Evolutionary conservation across 768 basidiomycete genomes (phyloP).

Genomic region (Suillus fuscotomentosus): DNA sequence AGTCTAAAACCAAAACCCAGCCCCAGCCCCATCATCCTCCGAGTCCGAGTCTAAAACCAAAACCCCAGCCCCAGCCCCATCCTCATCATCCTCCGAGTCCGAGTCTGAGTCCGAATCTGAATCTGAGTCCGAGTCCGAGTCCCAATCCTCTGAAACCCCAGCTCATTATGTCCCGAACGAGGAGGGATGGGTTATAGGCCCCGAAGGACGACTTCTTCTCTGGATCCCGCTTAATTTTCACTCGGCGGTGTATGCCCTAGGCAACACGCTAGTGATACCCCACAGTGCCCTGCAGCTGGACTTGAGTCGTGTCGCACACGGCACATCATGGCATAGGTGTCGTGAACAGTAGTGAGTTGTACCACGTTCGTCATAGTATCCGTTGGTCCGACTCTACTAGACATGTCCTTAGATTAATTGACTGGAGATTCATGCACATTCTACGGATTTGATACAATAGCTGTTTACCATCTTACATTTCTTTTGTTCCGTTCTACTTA

Average conservation of each 20-base stretch:
- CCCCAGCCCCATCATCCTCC: no score
- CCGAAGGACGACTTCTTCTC: not conserved
- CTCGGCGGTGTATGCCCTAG: not conserved
- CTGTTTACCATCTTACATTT: not conserved
- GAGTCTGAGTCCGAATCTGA: no score
- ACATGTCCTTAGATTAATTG: not conserved
- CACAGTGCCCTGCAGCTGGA: not conserved
- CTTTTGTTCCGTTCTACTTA: not conserved
- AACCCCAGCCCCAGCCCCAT: no score
- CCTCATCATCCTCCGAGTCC: no score
- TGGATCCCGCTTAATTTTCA: not conserved
- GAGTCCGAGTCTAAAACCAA: no score
- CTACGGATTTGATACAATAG: not conserved
- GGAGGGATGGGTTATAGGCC: not conserved
- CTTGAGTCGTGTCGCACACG: not conserved
- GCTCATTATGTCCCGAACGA: not conserved
- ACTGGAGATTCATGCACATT: not conserved
- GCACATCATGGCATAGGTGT: not conserved
- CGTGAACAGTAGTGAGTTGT: not conserved
- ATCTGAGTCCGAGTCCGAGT: no score
- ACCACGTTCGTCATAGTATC: not conserved
- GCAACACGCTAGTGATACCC: not conserved
- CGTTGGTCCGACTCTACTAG: not conserved
- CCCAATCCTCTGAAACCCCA: not conserved
- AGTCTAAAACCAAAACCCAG: no score